Base-by-base conservation (phyloP, 257 asterid species). In the Nyctanthes arbortristis region DNA sequence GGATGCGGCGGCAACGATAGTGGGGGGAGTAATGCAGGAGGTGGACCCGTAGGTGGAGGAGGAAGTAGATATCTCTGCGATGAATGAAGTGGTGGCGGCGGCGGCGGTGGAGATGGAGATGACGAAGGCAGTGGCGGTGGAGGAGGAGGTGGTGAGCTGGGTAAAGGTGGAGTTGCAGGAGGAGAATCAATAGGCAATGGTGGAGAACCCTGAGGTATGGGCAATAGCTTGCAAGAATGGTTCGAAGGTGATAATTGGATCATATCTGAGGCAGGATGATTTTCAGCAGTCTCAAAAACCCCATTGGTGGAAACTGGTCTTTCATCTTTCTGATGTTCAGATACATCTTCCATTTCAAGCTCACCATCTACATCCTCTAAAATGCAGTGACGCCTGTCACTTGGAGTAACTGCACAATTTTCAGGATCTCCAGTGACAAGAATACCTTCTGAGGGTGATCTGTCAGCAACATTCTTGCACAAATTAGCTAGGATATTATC, bases 301-400 rank as follows among this genome's bases (percentile, higher is more conserved):
- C 32, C 82, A 75, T 65, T 70, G n/a, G 59, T 52, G 59, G 59
- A 66, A 62, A 75, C 80, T 65, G 54, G 59, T 71, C 73, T 84
- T 67, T 84, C 94, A 77, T 87, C 93, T 81, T 86, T 87, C 40
- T 68, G 89, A 72, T 89, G 84, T 49, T 82, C 97, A 65, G 96
- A 88, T 43, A 87, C 97, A 78, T 93, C 98, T 84, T 93, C 98
- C 98, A 93, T 93, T 77, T 93, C 98, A 67, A 93, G 98, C 87
- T 93, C 98, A 65, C 94, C 97, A 59, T 93, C 97, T 7, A 93
- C 98, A 74, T 93, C 97, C 84, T 93, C 96, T 78, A 93, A 79
- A 61, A 88, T 83, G 81, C 82, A 79, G 79, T 86, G 96, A 59
- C 85, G 93, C 69, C 94, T 84, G 75, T 91, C 96, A 80, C 77